Evolutionary conservation across 1,139 yeast genomes (phyloP), one percentile per base, ranked within the genome.

Genomic region (Saccharomyces pastorianus): DNA sequence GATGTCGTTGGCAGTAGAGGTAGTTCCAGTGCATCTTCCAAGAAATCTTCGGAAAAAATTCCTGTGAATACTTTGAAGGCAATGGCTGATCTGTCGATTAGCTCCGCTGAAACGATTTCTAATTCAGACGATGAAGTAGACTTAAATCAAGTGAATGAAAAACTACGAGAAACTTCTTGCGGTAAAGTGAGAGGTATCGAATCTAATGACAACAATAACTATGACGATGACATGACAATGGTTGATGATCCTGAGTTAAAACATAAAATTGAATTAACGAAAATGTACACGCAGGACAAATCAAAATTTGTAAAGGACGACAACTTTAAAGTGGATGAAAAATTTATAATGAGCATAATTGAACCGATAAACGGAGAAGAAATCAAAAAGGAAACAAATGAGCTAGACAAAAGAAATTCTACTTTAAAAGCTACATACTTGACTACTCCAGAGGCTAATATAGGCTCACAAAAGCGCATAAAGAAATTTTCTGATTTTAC

Each of bases 41-140:
- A 63, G 50, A 60, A 55, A 28, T 57, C 64, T 2, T 55, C 63
- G 25, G 52, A 59, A 17, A 64, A 61, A 41, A 56, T 57, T 1
- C 56, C 65, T 26, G 59, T 53, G n/a, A 44, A 26, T n/a, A 50
- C 54, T 26, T 41, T 54, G 25, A 55, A 46, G 25, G 13, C 44
- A 9, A 38, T 38, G 44, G 25, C 23, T 17, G 25, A 38, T 38
- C 68, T 85, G 14, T 67, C 85, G 46, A 80, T 83, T 64, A 89
- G 91, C 3, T 73, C 85, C 56, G 87, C 93, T 0, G 84, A 86
- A 11, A 91, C 93, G 1, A 85, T 85, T 67, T 80, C 82, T 53
- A 90, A 85, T 11, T 38, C 44, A 13, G 44, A 38, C 25, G 44
- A 38, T 11, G 61, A 4, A 61, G 65, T 48, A 59, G 62, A 7